phyloP scores from a whole-genome alignment of 306 rosid genomes.

The Hippophae rhamnoides region DNA sequence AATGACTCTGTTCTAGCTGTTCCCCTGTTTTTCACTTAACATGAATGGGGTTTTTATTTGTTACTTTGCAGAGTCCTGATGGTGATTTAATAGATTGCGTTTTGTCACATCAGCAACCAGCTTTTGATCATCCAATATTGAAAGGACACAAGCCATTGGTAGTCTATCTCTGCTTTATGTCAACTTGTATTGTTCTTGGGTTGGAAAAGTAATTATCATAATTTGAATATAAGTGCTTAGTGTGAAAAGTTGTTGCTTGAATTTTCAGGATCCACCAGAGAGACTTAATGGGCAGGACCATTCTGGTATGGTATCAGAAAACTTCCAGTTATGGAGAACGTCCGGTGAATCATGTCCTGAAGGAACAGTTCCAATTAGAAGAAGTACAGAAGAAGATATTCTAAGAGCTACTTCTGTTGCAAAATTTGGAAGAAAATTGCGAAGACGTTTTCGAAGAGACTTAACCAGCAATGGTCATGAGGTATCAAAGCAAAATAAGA shows the following conservation, averaged over 20 bases:
- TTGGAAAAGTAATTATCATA: background rate
- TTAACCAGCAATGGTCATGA: slow-evolving; percentile 87
- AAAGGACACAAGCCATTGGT: slow-evolving; percentile 75
- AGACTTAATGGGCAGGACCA: slow-evolving; percentile 44
- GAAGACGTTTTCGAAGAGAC: slow-evolving; percentile 63
- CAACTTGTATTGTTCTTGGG: no score
- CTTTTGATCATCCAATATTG: slow-evolving; percentile 83
- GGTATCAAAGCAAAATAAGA: slow-evolving; percentile 33
- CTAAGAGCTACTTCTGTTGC: slow-evolving; percentile 63
- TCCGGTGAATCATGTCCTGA: slow-evolving; percentile 76
- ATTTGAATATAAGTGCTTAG: background rate
- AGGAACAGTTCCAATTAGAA: slow-evolving; percentile 89
- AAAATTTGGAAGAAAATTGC: slow-evolving; percentile 74
- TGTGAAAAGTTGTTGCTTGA: slow-evolving; percentile 3
- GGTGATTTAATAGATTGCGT: slow-evolving; percentile 93
- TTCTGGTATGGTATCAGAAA: slow-evolving; percentile 24
- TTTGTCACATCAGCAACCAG: slow-evolving; percentile 70
- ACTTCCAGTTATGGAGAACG: slow-evolving; percentile 57
- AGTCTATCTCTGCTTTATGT: slow-evolving; percentile 3
- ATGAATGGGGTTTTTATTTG: background rate
- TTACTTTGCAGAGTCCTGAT: slow-evolving; percentile 55
- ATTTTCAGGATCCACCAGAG: slow-evolving; percentile 70
- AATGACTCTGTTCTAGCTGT: slow-evolving; percentile 17
- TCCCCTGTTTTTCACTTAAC: slow-evolving; percentile 14
- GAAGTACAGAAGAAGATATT: slow-evolving; percentile 69